Evolutionary conservation across 2,329 filamentous ascomycete species (phyloP).

Genomic region (Hymenoscyphus infarciens): DNA sequence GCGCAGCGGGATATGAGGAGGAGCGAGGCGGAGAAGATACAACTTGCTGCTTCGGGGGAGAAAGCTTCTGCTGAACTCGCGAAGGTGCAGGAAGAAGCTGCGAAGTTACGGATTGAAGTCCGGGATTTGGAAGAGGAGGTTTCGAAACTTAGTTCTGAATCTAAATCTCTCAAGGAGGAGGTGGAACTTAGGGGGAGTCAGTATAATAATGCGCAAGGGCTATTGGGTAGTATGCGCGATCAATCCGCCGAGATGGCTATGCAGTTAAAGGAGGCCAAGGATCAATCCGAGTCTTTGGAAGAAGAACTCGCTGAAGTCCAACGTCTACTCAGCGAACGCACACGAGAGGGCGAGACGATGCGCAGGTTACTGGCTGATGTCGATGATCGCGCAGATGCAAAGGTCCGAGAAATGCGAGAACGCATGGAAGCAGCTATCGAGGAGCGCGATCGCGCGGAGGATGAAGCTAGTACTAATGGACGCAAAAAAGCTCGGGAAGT

Average conservation of each 20-base stretch:
- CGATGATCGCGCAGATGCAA: constrained; percentile 74
- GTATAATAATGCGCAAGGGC: constrained; percentile 77
- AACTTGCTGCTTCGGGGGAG: constrained; percentile 70
- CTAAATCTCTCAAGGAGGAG: constrained; percentile 69
- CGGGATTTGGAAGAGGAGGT: constrained; percentile 71
- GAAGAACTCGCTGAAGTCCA: constrained; percentile 90
- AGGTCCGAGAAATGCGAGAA: constrained; percentile 83
- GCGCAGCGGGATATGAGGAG: constrained; percentile 74
- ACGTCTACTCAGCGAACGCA: constrained; percentile 79
- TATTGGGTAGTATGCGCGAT: constrained; percentile 90
- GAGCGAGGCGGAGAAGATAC: constrained; percentile 74
- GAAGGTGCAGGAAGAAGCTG: constrained; percentile 68
- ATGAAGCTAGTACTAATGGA: constrained; percentile 76
- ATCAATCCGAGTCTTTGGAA: constrained; percentile 79
- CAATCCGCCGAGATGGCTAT: constrained; percentile 83
- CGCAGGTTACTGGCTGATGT: constrained; percentile 81
- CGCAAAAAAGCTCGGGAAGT: constrained; percentile 76
- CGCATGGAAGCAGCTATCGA: constrained; percentile 88
- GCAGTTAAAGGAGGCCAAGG: constrained; percentile 85
- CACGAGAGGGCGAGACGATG: constrained; percentile 93
- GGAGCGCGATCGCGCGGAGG: constrained; percentile 87
- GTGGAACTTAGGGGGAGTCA: constrained; percentile 80
- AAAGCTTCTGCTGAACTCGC: constrained; percentile 67
- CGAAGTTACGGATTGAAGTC: constrained; percentile 58
- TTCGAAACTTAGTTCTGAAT: constrained; percentile 64